Base-by-base conservation (phyloP, 2,329 filamentous ascomycete genomes). In the Fragosphaeria purpurea region DNA sequence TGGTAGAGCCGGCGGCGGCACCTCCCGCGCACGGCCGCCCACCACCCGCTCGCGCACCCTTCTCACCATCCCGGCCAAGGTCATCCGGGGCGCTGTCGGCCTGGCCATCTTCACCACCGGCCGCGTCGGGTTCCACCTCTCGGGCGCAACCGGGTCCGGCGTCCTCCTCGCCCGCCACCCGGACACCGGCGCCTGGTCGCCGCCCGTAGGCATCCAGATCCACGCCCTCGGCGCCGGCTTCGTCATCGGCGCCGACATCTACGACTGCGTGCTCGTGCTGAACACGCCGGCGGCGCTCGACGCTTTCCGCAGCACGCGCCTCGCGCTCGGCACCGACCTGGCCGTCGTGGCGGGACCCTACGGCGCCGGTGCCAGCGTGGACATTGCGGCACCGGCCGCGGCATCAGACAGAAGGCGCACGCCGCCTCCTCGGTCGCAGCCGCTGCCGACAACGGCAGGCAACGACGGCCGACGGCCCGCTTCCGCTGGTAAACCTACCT, bases 221-320 rank as follows among this genome's bases (percentile, higher is more conserved):
- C 85, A 91, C 61, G 88, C 86, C 0, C 77, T 87, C 1, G 86
- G 85, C 3, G 77, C 88, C 1, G 88, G 88, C 0, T 88, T 94
- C 62, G 75, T 91, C 53, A 78, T 86, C 1, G 88, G 88, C 10
- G 77, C 91, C 7, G 88, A 94, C 65, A 88, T 94, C 33, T 94
- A 93, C 68, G 88, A 94, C 63, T 91, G 86, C 58, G 86, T 95
- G 5, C 81, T 89, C 31, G 85, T 94, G 39, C 89, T 95, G 66
- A 94, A 94, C 67, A 86, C 79, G 5, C 74, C 77, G 41, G 76
- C 85, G 56, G 88, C 88, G 0, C 71, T 94, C 44, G 79, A 85
- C 13, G 85, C 86, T 0, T 94, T 94, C 65, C 85, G 83, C 54
- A 80, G 79, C 52, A 75, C 86, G 1, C 78, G 88, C 11, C 82